Evolutionary conservation across 805 yeast genomes (phyloP).

Genomic region (Kodamaea kaohsiungensis): DNA sequence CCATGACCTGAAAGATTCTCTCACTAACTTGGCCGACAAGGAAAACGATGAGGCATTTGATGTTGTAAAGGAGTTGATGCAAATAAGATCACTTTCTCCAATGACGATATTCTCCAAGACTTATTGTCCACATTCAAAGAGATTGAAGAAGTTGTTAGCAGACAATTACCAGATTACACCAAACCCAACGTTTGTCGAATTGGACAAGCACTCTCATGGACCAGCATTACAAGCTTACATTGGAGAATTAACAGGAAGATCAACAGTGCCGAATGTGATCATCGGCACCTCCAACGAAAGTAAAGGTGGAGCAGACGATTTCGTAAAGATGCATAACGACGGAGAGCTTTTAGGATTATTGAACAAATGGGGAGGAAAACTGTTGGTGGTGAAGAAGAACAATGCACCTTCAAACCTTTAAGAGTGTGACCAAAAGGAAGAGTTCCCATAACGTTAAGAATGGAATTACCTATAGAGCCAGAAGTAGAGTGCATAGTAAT

Average conservation of each 20-base stretch:
- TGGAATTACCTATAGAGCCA: neutral
- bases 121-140: slow-evolving; percentile 75
- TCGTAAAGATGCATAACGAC: slow-evolving; percentile 57
- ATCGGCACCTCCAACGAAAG: slow-evolving; percentile 61
- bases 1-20: slow-evolving; percentile 10
- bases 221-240: slow-evolving; percentile 71
- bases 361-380: slow-evolving; percentile 63
- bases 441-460: neutral
- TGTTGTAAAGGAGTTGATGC: slow-evolving; percentile 45
- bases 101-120: slow-evolving; percentile 58
- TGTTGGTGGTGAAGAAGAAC: slow-evolving; percentile 47
- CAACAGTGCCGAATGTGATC: slow-evolving; percentile 88
- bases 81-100: slow-evolving; percentile 62
- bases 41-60: slow-evolving; percentile 24
- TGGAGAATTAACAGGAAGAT: slow-evolving; percentile 66
- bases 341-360: slow-evolving; percentile 55
- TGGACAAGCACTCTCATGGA: slow-evolving; percentile 81
- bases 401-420: slow-evolving; percentile 58
- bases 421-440: neutral
- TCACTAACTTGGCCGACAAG: slow-evolving; percentile 10
- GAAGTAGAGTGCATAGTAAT: too few relatives aligned
- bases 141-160: slow-evolving; percentile 64
- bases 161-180: slow-evolving; percentile 73
- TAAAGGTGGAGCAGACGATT: slow-evolving; percentile 89
- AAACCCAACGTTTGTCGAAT: slow-evolving; percentile 69